phyloP scores from a whole-genome alignment of 2,329 filamentous ascomycete species.

The Rhinocladiella similis region DNA sequence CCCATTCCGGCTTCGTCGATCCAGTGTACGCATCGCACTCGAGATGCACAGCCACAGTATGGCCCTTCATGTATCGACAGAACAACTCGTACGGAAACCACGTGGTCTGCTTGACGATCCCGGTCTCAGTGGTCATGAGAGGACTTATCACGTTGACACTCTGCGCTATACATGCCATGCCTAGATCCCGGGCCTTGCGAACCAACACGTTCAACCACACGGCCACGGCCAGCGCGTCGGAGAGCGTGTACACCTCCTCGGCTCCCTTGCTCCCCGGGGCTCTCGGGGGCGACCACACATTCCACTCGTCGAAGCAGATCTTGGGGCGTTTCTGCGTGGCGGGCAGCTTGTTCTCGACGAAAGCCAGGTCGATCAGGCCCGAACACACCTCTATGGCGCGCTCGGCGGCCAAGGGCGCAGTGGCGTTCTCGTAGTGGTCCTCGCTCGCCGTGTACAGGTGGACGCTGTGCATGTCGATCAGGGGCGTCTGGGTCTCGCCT shows the following conservation, averaged over 20 bases:
- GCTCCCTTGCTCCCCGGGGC: slow-evolving; percentile 71
- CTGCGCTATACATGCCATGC: slow-evolving; percentile 79
- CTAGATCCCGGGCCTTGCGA: slow-evolving; percentile 67
- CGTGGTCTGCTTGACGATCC: slow-evolving; percentile 69
- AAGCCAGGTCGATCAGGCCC: slow-evolving; percentile 70
- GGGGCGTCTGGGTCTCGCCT: slow-evolving; percentile 34
- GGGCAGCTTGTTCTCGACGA: slow-evolving; percentile 61
- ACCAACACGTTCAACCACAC: slow-evolving; percentile 77
- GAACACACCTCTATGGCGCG: slow-evolving; percentile 71
- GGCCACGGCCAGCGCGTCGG: slow-evolving; percentile 72
- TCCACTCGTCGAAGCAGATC: slow-evolving; percentile 85
- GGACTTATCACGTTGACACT: slow-evolving; percentile 76
- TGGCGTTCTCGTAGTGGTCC: slow-evolving; percentile 55
- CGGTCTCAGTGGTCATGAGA: slow-evolving; percentile 67
- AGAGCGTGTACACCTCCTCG: slow-evolving; percentile 73
- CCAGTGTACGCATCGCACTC: slow-evolving; percentile 65
- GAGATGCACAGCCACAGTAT: slow-evolving; percentile 67
- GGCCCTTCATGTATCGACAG: slow-evolving; percentile 71
- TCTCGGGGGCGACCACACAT: slow-evolving; percentile 74
- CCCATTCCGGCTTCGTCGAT: slow-evolving; percentile 41
- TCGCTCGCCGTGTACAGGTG: slow-evolving; percentile 70
- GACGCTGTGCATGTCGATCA: slow-evolving; percentile 80
- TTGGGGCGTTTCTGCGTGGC: slow-evolving; percentile 61
- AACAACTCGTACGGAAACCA: slow-evolving; percentile 75
- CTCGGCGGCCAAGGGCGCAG: slow-evolving; percentile 69